phyloP scores from a whole-genome alignment of 2,329 filamentous ascomycete species.

The Aspergillus brunneoviolaceus region DNA sequence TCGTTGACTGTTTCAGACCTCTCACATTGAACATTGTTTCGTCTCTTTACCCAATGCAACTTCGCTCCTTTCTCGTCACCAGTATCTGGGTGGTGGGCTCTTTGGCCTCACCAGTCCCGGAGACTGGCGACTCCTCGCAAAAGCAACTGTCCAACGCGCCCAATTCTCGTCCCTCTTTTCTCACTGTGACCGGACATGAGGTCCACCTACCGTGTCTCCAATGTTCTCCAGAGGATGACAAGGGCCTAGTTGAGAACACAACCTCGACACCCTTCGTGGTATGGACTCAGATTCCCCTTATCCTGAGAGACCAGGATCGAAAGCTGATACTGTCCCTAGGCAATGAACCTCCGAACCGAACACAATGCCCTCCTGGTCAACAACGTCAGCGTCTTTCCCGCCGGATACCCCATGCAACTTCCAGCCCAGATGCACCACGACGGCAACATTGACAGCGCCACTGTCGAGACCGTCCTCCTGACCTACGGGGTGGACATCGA shows the following conservation, averaged over 20 bases:
- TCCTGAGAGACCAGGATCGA: background rate
- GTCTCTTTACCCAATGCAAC: background rate
- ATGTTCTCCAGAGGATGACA: background rate
- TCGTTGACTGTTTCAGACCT: background rate
- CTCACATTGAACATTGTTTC: background rate
- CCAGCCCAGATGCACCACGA: background rate
- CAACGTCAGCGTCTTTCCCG: background rate
- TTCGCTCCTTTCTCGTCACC: background rate
- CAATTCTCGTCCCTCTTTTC: background rate
- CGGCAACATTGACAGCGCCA: background rate
- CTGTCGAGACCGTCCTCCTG: background rate
- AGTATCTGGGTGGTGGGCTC: conserved; percentile 1
- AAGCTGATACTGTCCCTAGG: background rate
- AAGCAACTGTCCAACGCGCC: background rate
- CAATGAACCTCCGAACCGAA: conserved; percentile 3
- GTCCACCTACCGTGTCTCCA: background rate
- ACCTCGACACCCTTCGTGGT: background rate
- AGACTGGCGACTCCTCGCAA: background rate
- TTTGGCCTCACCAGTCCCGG: background rate
- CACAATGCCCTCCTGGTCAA: conserved; percentile 1
- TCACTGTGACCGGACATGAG: conserved; percentile 5
- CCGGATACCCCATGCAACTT: background rate
- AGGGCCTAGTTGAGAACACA: background rate
- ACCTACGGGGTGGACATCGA: conserved; percentile 3
- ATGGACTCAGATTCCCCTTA: background rate